Percentiles rank a stretch among this genome's conserved stretches.
Conservation (phyloP, 371 early-diverging fungal species). For the Gilbertella persicaria region DNA sequence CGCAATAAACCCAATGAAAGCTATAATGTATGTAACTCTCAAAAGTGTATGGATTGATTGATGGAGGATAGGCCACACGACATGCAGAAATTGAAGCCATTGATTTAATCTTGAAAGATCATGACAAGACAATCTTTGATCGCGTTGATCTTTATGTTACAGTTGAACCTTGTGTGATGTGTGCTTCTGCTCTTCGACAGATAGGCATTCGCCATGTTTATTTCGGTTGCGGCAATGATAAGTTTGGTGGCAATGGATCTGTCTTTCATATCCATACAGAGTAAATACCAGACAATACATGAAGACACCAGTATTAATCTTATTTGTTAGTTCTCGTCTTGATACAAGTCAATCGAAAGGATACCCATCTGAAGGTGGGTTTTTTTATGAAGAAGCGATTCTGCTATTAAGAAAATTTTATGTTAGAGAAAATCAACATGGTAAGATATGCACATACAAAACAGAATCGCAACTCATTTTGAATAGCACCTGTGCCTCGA, state of each 20-base stretch:
- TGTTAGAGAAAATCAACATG: slow-evolving; percentile 85
- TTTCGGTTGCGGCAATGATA: slow-evolving; percentile 91
- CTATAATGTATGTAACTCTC: slow-evolving; percentile 78
- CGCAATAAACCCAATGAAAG: slow-evolving; percentile 87
- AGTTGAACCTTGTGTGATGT: slow-evolving; percentile 99
- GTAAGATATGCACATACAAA: slow-evolving; percentile 37
- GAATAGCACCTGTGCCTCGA: slow-evolving; percentile 82
- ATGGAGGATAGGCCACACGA: slow-evolving; percentile 85
- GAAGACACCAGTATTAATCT: neutral
- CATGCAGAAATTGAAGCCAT: slow-evolving; percentile 95
- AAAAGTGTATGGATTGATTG: neutral
- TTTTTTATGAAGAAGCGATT: slow-evolving; percentile 81
- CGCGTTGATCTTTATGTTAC: slow-evolving; percentile 90
- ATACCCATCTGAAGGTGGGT: slow-evolving; percentile 73
- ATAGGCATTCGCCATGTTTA: slow-evolving; percentile 77
- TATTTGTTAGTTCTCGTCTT: slow-evolving; percentile 17
- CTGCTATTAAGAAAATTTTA: slow-evolving; percentile 88
- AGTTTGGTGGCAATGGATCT: slow-evolving; percentile 95
- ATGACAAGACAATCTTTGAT: slow-evolving; percentile 48
- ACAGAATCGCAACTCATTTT: neutral
- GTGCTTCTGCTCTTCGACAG: slow-evolving; percentile 89
- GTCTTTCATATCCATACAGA: slow-evolving; percentile 75
- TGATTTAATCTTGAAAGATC: slow-evolving; percentile 65
- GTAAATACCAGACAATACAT: slow-evolving; percentile 37
- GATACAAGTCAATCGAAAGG: slow-evolving; percentile 32